Conservation (phyloP, 441 rosid species). For the Bocquillonia castaneifolia region DNA sequence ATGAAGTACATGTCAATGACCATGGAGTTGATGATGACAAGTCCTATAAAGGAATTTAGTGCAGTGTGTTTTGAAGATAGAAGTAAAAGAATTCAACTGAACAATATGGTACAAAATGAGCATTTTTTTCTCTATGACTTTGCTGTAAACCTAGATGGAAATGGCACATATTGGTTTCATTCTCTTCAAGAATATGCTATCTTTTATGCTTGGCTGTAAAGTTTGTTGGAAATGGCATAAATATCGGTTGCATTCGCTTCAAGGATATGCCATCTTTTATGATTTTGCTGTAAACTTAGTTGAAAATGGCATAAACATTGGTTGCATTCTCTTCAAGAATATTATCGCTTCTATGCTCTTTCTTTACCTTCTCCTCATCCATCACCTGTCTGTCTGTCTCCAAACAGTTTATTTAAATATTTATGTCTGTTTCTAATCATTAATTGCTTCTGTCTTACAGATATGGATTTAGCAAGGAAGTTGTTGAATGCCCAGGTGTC, state of each 20-base stretch:
- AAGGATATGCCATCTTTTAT: not conserved
- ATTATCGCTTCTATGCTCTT: not conserved
- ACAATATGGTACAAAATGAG: not conserved
- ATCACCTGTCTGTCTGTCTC: not conserved
- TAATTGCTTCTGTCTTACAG: conserved; percentile 35
- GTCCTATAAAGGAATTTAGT: not conserved
- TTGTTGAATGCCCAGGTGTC: conserved; percentile 88
- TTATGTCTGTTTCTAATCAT: conserved; percentile 8
- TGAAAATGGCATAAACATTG: not conserved
- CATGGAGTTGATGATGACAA: not conserved
- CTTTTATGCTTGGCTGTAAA: not conserved
- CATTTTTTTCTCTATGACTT: too few relatives aligned
- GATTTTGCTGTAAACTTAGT: not conserved
- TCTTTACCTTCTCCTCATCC: not conserved
- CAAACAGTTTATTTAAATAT: not conserved
- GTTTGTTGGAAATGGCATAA: not conserved
- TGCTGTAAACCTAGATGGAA: too few relatives aligned
- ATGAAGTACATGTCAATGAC: not conserved
- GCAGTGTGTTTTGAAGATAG: not conserved
- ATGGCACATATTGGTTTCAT: too few relatives aligned
- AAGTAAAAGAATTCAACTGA: not conserved
- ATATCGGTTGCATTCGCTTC: too few relatives aligned
- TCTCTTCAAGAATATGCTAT: too few relatives aligned
- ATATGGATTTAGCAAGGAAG: conserved; percentile 87
- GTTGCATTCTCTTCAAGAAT: not conserved